Evolutionary conservation across 2,329 filamentous ascomycete genomes (phyloP).

Genomic region (Fusarium devonianum): DNA sequence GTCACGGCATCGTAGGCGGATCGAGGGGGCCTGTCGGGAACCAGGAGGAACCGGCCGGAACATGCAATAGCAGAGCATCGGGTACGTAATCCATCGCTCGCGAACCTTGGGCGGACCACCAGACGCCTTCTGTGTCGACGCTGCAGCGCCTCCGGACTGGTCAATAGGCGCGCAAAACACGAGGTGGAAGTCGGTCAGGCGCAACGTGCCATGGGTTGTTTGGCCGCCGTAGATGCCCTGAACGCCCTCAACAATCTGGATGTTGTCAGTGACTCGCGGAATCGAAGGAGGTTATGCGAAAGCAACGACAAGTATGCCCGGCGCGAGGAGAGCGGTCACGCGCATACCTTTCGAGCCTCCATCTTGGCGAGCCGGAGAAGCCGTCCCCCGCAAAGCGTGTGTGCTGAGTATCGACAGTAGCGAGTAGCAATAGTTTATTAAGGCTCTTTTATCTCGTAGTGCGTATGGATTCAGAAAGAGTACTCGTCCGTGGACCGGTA

Average conservation of each 20-base stretch:
- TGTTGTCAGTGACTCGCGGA: constrained; percentile 26
- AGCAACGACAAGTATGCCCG: too few relatives aligned
- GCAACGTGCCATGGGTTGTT: constrained; percentile 63
- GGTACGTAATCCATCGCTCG: constrained; percentile 94
- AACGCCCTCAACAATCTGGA: constrained; percentile 63
- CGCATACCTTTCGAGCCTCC: constrained; percentile 53
- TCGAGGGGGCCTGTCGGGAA: constrained; percentile 77
- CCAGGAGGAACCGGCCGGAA: constrained; percentile 75
- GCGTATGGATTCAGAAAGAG: not conserved
- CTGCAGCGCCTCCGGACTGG: constrained; percentile 36
- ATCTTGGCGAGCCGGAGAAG: constrained; percentile 37
- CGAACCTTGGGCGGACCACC: constrained; percentile 49
- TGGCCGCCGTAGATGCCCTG: constrained; percentile 67
- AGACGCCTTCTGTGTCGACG: constrained; percentile 22
- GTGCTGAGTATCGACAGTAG: not conserved
- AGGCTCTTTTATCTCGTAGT: not conserved
- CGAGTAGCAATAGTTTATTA: too few relatives aligned
- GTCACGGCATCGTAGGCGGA: constrained; percentile 89
- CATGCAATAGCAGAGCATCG: constrained; percentile 83
- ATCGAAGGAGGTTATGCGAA: not conserved
- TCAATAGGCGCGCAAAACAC: constrained; percentile 57
- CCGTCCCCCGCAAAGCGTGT: constrained; percentile 6
- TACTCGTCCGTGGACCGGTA: not conserved
- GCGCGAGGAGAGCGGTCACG: constrained; percentile 9
- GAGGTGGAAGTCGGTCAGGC: constrained; percentile 69